Percentiles rank a stretch among this genome's conserved stretches.
Conservation (phyloP, 495 filamentous ascomycete genomes). For the Penicillium simplicissimum region DNA sequence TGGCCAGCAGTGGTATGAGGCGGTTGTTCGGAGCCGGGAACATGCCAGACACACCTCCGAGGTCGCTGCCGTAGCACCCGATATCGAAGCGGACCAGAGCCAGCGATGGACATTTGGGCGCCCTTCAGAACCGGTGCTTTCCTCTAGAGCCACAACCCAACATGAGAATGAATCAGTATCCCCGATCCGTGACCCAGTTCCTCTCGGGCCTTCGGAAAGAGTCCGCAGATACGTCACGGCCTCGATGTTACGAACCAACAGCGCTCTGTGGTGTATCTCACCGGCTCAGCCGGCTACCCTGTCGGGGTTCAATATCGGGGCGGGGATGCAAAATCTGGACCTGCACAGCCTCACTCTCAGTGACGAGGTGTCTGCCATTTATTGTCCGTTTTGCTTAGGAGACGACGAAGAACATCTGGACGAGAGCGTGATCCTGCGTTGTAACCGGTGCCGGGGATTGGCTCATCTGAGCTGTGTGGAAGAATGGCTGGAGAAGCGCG, state of each 20-base stretch:
- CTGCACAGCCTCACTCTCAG: not conserved
- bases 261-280: not conserved
- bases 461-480: no score
- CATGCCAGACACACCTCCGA: not conserved
- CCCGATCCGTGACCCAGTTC: not conserved
- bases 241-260: not conserved
- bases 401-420: not conserved
- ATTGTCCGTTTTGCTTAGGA: not conserved
- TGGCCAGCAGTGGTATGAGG: not conserved
- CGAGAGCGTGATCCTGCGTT: no score
- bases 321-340: not conserved
- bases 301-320: not conserved
- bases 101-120: no score
- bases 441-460: no score
- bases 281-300: not conserved
- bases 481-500: no score
- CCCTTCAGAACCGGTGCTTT: not conserved
- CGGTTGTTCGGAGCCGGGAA: not conserved
- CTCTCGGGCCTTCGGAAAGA: not conserved
- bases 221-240: not conserved
- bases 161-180: no score
- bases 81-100: not conserved
- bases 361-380: not conserved
- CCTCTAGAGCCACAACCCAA: no score
- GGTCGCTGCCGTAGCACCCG: not conserved